Conservation (phyloP, 805 yeast species). For the Teunomyces aglyptinius region DNA sequence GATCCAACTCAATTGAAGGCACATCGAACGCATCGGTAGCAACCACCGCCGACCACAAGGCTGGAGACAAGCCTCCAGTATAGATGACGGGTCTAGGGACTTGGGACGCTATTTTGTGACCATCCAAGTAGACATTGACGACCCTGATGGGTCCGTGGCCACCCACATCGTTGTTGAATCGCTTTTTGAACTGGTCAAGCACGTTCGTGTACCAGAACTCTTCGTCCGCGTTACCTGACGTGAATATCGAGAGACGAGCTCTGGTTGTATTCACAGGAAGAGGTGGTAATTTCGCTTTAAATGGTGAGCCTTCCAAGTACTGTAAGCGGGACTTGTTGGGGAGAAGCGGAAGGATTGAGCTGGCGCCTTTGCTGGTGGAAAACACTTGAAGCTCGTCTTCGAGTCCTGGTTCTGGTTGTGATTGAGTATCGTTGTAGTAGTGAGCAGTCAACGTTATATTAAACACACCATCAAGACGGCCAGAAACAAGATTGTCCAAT, state of each 20-base stretch:
- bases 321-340: slow-evolving; percentile 33
- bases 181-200: slow-evolving; percentile 44
- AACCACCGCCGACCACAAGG: slow-evolving; percentile 79
- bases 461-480: slow-evolving; percentile 59
- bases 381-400: slow-evolving; percentile 17
- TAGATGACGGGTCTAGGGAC: slow-evolving; percentile 73
- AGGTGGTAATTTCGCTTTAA: slow-evolving; percentile 41
- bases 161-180: slow-evolving; percentile 40
- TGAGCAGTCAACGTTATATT: slow-evolving; percentile 49
- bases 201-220: slow-evolving; percentile 80
- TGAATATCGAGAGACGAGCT: slow-evolving; percentile 55
- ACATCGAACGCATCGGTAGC: slow-evolving; percentile 73
- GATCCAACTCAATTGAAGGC: slow-evolving; percentile 64
- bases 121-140: slow-evolving; percentile 61
- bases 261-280: slow-evolving; percentile 58
- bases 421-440: slow-evolving; percentile 43
- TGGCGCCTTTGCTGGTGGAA: slow-evolving; percentile 35
- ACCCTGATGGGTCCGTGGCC: slow-evolving; percentile 76
- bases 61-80: slow-evolving; percentile 81
- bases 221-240: slow-evolving; percentile 75
- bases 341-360: slow-evolving; percentile 38
- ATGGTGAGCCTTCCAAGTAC: slow-evolving; percentile 43
- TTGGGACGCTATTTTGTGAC: slow-evolving; percentile 54
- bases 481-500: slow-evolving; percentile 61
- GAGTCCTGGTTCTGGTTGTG: background rate